Evolutionary conservation across 1,284 basidiomycete genomes (phyloP).

Genomic region (Stereum hirsutum): DNA sequence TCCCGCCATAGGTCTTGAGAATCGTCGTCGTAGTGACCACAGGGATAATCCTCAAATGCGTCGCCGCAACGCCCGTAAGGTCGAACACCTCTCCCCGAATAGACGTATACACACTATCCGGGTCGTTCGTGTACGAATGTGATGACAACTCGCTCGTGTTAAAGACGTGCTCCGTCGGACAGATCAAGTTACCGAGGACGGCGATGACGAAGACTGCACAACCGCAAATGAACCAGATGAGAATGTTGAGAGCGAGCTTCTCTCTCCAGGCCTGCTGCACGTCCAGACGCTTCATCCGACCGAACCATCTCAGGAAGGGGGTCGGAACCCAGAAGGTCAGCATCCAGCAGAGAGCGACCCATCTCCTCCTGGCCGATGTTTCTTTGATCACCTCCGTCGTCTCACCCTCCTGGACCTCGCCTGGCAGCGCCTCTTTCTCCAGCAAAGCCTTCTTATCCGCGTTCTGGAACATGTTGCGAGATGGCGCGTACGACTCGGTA

Average conservation of each 20-base stretch:
- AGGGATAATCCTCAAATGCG: slow-evolving; percentile 60
- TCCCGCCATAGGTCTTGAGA: slow-evolving; percentile 72
- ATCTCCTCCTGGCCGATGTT: slow-evolving; percentile 70
- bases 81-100: slow-evolving; percentile 95
- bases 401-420: slow-evolving; percentile 78
- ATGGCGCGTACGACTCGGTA: slow-evolving; percentile 88
- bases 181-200: slow-evolving; percentile 83
- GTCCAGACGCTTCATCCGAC: slow-evolving; percentile 91
- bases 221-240: slow-evolving; percentile 93
- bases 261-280: slow-evolving; percentile 96
- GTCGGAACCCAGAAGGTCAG: slow-evolving; percentile 90
- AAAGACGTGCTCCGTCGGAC: slow-evolving; percentile 91
- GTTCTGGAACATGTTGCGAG: slow-evolving; percentile 89
- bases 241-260: slow-evolving; percentile 90
- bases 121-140: slow-evolving; percentile 57
- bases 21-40: slow-evolving; percentile 74
- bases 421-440: slow-evolving; percentile 75
- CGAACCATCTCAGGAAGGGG: slow-evolving; percentile 59
- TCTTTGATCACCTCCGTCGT: slow-evolving; percentile 84
- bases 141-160: slow-evolving; percentile 66
- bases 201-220: slow-evolving; percentile 92
- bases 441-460: slow-evolving; percentile 63
- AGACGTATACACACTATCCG: slow-evolving; percentile 71
- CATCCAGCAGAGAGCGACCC: slow-evolving; percentile 87
- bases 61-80: slow-evolving; percentile 47